Base-by-base conservation (phyloP, 495 filamentous ascomycete species). In the Neurospora sp. region DNA sequence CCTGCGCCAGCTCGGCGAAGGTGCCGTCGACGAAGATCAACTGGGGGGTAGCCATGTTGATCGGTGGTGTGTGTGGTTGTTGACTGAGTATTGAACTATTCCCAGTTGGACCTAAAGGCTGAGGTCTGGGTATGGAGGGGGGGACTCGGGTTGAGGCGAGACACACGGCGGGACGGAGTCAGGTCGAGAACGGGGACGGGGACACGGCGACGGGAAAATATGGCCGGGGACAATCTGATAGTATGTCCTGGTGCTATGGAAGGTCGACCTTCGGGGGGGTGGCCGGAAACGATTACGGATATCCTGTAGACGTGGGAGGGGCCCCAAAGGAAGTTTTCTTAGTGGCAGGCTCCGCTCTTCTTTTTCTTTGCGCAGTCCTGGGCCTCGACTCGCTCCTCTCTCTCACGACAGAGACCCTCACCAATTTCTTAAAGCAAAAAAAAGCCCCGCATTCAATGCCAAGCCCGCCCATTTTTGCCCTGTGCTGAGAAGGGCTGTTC, bases 1-100 rank as follows among this genome's bases (percentile, higher is more conserved):
- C 94, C 78, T 93, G 89, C 74, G 91, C 89, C 80, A 97, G 88
- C 85, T 98, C 94, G 77, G 91, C 89, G 82, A 97, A 97, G 74
- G 84, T 87, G 79, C 94, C 94, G 84, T 98, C 94, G 81, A 98
- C 94, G 81, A 98, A 92, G 82, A 95, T 81, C 40, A 84, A 76
- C 79, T 84, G 82, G 18, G 83, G 82, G 44, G 78, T 75, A 53
- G 77, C 77, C 76, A 79, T 78, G 69, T 75, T 81, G 71, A 73
- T 71, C 61, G 53, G 48, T 61, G 41, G 72, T 69, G 39, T 35
- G 70, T 44, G 70, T 44, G 59, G 44, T 71, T 69, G 53, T 59
- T 46, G 53, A 53, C 46, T 22, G 39, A 42, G 46, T 44, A 18
- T 68, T 31, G 73, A 69, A 31, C 70, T 71, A 71, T 48, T 73